Conservation (phyloP, 2,329 filamentous ascomycete genomes). For the Xylariaceae sp. region DNA sequence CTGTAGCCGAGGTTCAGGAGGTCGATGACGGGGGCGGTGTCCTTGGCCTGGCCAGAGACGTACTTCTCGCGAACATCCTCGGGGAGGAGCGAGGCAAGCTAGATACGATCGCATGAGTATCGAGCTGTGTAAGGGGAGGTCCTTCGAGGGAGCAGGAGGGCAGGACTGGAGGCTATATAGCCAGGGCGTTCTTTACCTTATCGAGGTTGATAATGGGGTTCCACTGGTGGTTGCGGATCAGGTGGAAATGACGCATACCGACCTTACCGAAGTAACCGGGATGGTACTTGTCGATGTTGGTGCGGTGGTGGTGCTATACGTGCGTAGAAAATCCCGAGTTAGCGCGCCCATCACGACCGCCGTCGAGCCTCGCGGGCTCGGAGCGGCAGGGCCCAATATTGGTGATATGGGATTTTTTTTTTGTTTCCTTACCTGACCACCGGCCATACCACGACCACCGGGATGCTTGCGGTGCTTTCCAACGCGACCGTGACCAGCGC, state of each 20-base stretch:
- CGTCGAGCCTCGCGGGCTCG: background rate
- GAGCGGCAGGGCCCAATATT: background rate
- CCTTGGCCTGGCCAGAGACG: slow-evolving; percentile 70
- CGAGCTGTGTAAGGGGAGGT: background rate
- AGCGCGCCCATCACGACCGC: slow-evolving; percentile 40
- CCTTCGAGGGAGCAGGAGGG: background rate
- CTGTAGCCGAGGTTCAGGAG: slow-evolving; percentile 95
- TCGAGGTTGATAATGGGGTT: slow-evolving; percentile 98
- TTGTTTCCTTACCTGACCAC: slow-evolving; percentile 17
- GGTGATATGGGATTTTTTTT: background rate
- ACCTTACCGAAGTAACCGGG: slow-evolving; percentile 99
- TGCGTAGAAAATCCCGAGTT: slow-evolving; percentile 60
- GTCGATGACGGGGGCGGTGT: slow-evolving; percentile 96
- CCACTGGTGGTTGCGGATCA: slow-evolving; percentile 93
- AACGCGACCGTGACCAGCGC: slow-evolving; percentile 94
- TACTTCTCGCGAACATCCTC: slow-evolving; percentile 90
- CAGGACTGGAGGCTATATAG: background rate
- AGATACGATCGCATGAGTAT: slow-evolving; percentile 13
- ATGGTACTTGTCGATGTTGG: slow-evolving; percentile 78
- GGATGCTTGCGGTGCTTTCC: slow-evolving; percentile 97
- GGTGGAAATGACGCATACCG: slow-evolving; percentile 95
- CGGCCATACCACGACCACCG: slow-evolving; percentile 76
- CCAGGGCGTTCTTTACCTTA: slow-evolving; percentile 57
- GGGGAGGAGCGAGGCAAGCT: slow-evolving; percentile 96
- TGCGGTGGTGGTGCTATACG: slow-evolving; percentile 86